Evolutionary conservation across 192 early-diverging fungal genomes (phyloP).

Genomic region (Phycomyces nitens): DNA sequence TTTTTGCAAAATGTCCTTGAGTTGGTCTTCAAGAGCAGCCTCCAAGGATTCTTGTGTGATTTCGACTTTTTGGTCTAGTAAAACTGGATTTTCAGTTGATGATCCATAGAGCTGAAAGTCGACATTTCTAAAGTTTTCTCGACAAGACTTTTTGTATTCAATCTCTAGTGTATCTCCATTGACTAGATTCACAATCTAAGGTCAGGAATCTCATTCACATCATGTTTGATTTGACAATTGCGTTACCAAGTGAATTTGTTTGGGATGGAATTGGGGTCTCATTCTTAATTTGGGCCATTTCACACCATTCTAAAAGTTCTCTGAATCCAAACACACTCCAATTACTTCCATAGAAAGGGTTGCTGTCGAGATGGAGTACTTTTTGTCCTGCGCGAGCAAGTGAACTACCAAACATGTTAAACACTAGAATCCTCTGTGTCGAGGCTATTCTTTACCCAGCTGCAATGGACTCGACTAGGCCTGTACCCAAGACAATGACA

Average conservation of each 20-base stretch:
- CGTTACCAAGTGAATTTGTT: no score
- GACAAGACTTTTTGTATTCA: no score
- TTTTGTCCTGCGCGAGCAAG: slow-evolving; percentile 60
- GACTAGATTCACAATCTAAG: no score
- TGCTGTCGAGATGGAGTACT: slow-evolving; percentile 82
- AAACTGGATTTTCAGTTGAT: background rate
- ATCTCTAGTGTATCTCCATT: no score
- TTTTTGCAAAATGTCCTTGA: slow-evolving; percentile 32
- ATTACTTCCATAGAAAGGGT: slow-evolving; percentile 75
- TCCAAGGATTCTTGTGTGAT: background rate
- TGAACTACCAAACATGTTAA: background rate
- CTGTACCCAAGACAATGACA: slow-evolving; percentile 83
- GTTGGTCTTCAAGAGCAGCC: slow-evolving; percentile 4
- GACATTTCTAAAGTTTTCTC: background rate
- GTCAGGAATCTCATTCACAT: no score
- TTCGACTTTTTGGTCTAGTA: background rate
- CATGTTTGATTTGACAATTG: no score
- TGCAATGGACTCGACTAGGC: slow-evolving; percentile 73
- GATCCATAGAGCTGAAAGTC: background rate
- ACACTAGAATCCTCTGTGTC: no score
- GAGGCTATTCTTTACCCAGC: slow-evolving; percentile 57
- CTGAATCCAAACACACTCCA: slow-evolving; percentile 54
- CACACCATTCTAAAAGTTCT: slow-evolving; percentile 46
- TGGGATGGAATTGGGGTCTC: no score
- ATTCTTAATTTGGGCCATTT: no score